phyloP scores from a whole-genome alignment of 2,329 filamentous ascomycete species.

The Seiridium unicorne region DNA sequence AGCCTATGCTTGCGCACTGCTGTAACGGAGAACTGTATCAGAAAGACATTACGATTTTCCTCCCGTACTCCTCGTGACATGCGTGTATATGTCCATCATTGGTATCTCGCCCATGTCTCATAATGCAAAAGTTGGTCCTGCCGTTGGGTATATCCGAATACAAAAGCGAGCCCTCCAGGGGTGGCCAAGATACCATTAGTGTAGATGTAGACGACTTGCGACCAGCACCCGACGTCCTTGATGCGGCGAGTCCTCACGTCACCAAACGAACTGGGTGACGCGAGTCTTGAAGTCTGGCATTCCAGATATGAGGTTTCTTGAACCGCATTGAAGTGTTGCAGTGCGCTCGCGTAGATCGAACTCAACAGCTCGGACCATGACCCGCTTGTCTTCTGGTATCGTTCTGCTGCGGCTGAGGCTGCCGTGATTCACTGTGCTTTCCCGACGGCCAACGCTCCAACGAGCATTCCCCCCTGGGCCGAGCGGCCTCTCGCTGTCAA shows the following conservation, averaged over 20 bases:
- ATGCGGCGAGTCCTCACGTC: background rate
- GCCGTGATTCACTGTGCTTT: slow-evolving; percentile 17
- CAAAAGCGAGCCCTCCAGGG: slow-evolving; percentile 19
- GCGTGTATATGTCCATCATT: background rate
- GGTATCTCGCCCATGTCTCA: background rate
- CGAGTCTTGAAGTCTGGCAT: slow-evolving; percentile 45
- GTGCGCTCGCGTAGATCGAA: slow-evolving; percentile 53
- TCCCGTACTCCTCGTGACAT: background rate
- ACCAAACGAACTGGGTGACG: slow-evolving; percentile 49
- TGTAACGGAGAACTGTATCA: background rate
- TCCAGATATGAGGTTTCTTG: slow-evolving; percentile 46
- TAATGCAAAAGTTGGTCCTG: slow-evolving; percentile 14
- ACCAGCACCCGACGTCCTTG: background rate
- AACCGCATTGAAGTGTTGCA: slow-evolving; percentile 53
- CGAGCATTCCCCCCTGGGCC: slow-evolving; percentile 44
- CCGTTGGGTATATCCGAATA: slow-evolving; percentile 14
- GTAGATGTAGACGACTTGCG: background rate
- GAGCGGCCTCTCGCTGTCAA: slow-evolving; percentile 32
- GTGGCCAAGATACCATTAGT: background rate
- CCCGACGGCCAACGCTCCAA: slow-evolving; percentile 30
- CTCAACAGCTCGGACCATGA: slow-evolving; percentile 56
- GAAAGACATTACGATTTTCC: background rate
- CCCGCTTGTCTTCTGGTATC: slow-evolving; percentile 52
- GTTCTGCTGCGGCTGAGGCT: slow-evolving; percentile 20
- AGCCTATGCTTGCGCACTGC: too few relatives aligned